Evolutionary conservation across 768 basidiomycete genomes (phyloP), one percentile per base, ranked within the genome.

Genomic region (Filobasidium wieringae): DNA sequence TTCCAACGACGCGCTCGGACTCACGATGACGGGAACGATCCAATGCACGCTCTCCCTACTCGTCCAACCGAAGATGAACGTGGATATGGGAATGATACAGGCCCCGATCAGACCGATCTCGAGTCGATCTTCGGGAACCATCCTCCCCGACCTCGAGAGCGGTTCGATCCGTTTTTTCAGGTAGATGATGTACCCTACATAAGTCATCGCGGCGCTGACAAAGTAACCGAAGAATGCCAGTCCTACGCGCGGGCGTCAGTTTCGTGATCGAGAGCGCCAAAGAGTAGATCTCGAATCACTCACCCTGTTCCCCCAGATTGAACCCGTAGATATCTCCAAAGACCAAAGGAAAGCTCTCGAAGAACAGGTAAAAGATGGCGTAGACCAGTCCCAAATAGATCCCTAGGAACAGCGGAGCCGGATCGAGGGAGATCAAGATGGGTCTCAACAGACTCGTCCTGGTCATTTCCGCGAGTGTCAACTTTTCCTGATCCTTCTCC

Each of bases 401-500:
- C 4, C 49, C 50, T 41, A 58, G 47, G 43, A 58, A 58, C 1
- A 27, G 12, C 17, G 51, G 51, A 19, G 67, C 64, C 0, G 74
- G 73, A 51, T 75, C 73, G 12, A 55, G 64, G 34, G 67, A 60
- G 53, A 72, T 51, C 61, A 51, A 58, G 57, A 75, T 55, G 1
- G 73, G 72, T 27, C 67, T 52, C 22, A 64, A 37, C 14, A 74
- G 58, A 41, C 66, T 65, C 58, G 58, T 65, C 32, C 57, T 60
- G 30, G 55, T 64, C 29, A 70, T 53, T 17, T 64, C 63, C 2
- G 32, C 45, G 12, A 45, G 36, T 7, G 63, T 62, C 63, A 68
- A 60, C 6, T 63, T 37, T 15, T 62, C 61, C 19, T 62, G 39
- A 4, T 69, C 70, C 29, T 72, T 54, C 60, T 76, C 75, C 34